Evolutionary conservation across 2,329 filamentous ascomycete genomes (phyloP), one percentile per base, ranked within the genome.

Genomic region (Escovopsis sp.): DNA sequence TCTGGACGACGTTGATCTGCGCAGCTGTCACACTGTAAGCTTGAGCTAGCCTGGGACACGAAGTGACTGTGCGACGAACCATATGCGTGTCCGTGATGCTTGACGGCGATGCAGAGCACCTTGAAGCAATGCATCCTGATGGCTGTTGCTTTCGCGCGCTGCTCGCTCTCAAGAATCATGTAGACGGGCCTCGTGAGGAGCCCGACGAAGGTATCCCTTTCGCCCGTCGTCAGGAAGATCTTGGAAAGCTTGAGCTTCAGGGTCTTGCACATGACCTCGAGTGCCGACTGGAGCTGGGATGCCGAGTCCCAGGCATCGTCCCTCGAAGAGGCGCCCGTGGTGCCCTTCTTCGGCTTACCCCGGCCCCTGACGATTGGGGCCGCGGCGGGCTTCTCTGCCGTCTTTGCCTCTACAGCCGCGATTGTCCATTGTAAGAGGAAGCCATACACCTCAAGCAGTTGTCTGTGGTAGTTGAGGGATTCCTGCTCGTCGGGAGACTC

Each of bases 111-210:
- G 52, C 90, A 98, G 7, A 98, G 65, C 15, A 96, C 86, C 56
- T 94, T 94, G 68, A 94, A 98, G 38, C 82, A 83, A 60, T 96
- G 87, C 84, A 96, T 96, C 33, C 87, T 76, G 41, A 96, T 88
- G 4, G 80, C 66, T 18, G 78, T 90, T 48, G 72, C 82, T 65
- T 96, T 98, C 44, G 87, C 80, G 41, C 90, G 74, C 52, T 87
- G 79, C 57, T 98, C 90, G 55, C 82, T 94, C 61, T 98, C 90
- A 29, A 98, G 66, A 17, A 98, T 72, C 58, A 94, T 74, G 57
- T 96, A 98, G 10, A 94, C 82, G 1, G 90, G 87, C 27, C 90
- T 72, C 0, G 90, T 96, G 46, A 98, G 80, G 0, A 98, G 68
- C 36, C 82, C 77, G 41, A 98, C 80, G 48, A 98, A 94, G 0